Percentiles rank a stretch among this genome's conserved stretches.
phyloP scores from a whole-genome alignment of 1,284 basidiomycete species.

The Leccinum laetum region DNA sequence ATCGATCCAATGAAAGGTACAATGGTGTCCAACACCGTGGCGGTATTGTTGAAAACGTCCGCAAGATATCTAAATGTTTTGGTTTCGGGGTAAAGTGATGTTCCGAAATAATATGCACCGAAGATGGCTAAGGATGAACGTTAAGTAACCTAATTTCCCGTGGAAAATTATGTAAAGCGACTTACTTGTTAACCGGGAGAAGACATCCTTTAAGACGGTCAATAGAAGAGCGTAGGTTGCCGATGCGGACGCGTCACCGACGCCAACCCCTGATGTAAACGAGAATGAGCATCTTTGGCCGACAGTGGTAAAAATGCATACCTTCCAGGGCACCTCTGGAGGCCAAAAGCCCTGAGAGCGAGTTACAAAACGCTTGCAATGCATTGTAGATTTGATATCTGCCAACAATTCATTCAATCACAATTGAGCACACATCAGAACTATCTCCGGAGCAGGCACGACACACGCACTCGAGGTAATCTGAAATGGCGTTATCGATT shows the following conservation, averaged over 20 bases:
- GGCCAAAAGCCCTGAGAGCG: constrained; percentile 59
- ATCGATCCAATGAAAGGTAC: constrained; percentile 52
- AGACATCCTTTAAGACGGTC: constrained; percentile 62
- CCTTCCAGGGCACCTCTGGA: constrained; percentile 71
- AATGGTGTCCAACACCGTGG: constrained; percentile 57
- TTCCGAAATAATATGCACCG: constrained; percentile 60
- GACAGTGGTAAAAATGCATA: constrained; percentile 35
- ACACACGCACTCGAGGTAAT: constrained; percentile 32
- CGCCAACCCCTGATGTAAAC: constrained; percentile 53
- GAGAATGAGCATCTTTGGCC: not conserved
- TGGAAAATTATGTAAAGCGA: not conserved
- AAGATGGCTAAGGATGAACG: constrained; percentile 48
- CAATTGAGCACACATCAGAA: constrained; percentile 2
- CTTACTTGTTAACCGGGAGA: constrained; percentile 62
- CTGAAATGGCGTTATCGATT: constrained; percentile 14
- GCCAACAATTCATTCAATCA: not conserved
- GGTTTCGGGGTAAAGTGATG: constrained; percentile 65
- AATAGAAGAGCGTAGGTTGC: constrained; percentile 65
- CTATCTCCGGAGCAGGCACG: not conserved
- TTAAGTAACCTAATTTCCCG: not conserved
- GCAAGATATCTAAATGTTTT: constrained; percentile 73
- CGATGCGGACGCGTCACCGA: constrained; percentile 63
- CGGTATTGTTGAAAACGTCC: constrained; percentile 62
- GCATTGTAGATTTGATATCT: constrained; percentile 67
- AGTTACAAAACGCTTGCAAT: constrained; percentile 68